Evolutionary conservation across 1,284 basidiomycete genomes (phyloP), one percentile per base, ranked within the genome.

Genomic region (Microbotryum lychnidis-dioicae): DNA sequence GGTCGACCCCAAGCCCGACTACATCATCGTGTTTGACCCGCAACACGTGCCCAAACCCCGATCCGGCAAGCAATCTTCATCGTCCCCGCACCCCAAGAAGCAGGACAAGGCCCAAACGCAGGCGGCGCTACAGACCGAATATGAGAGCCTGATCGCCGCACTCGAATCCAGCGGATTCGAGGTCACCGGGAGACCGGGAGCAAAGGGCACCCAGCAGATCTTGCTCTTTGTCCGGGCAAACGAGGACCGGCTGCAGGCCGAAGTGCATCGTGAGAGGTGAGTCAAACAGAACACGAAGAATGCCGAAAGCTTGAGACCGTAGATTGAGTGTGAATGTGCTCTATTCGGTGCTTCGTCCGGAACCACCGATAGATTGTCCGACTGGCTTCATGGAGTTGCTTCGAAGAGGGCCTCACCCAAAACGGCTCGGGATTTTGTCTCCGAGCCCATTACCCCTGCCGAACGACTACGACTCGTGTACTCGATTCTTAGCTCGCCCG

Each of bases 391-490:
- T 59, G 84, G 85, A 1, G 77, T 85, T 23, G 81, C 82, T 0
- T 56, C 57, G 2, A 50, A 55, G 1, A 44, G 27, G 29, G 79
- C 81, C n/a, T 79, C 80, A 4, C 79, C 78, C 44, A 72, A 81
- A 12, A 57, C 80, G 72, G 61, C 76, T 8, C 75, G 75, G 18
- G 78, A 80, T 61, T 73, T 80, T 48, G 75, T 79, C 55, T 70
- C 75, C 1, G 70, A 75, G 1, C 76, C 81, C 0, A 76, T 88
- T 33, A 82, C 82, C 0, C 80, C 86, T 7, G 83, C 87, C 1
- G 87, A 90, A 68, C 82, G 85, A 46, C 77, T 94, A 31, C 84
- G 91, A n/a, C 81, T 92, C 25, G 79, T 93, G 0, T 80, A 91
- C 72, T 76, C 81, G 27, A 87, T 87, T 69, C 79, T 97, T 59